These are phyloP conservation scores for Middelhovenomyces tepae DNA, from an alignment of 805 yeast species.

Conservation along the genomic window DNA sequence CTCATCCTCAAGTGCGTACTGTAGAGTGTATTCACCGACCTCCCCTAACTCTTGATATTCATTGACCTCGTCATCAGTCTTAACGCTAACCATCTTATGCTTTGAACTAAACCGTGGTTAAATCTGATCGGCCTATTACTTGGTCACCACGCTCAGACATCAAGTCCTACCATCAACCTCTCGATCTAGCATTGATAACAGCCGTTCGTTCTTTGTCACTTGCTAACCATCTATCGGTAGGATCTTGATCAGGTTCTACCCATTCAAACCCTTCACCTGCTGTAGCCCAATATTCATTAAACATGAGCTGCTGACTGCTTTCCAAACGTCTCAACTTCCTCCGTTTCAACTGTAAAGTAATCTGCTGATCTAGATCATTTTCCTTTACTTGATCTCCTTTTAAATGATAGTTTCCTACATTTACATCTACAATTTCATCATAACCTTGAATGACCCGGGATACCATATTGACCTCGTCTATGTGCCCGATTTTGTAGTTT, in stretches of 20 bases:
- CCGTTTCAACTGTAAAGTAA: slow-evolving; percentile 24
- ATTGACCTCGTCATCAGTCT: too few relatives aligned
- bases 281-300: slow-evolving; percentile 80
- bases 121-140: too few relatives aligned
- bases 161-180: too few relatives aligned
- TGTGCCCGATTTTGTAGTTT: background rate
- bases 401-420: slow-evolving; percentile 2
- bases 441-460: background rate
- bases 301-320: slow-evolving; percentile 54
- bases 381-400: background rate
- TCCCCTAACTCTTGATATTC: too few relatives aligned
- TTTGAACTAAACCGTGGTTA: too few relatives aligned
- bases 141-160: too few relatives aligned
- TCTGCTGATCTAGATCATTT: slow-evolving; percentile 55
- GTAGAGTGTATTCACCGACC: too few relatives aligned
- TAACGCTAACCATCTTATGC: too few relatives aligned
- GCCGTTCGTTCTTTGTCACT: too few relatives aligned
- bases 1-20: too few relatives aligned
- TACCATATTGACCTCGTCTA: background rate
- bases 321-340: slow-evolving; percentile 33
- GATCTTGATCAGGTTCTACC: slow-evolving; percentile 88
- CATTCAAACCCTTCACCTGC: slow-evolving; percentile 83
- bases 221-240: slow-evolving; percentile 59
- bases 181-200: too few relatives aligned
- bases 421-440: slow-evolving; percentile 2